Evolutionary conservation across 2,329 filamentous ascomycete genomes (phyloP).

Genomic region (Coccinonectria pachysandricola): DNA sequence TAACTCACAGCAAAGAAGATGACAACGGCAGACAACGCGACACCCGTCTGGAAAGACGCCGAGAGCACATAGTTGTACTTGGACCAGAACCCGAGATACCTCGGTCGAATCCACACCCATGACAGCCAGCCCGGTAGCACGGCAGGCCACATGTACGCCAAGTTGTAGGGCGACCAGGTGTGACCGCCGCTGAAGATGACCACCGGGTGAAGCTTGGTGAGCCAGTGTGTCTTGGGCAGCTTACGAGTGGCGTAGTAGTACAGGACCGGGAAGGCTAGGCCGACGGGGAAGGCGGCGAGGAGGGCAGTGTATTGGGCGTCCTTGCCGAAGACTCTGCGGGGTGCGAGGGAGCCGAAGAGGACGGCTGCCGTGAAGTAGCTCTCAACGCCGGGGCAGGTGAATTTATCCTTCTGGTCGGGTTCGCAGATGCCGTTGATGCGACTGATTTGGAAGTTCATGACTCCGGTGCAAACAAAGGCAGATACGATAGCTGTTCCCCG

Average conservation of each 20-base stretch:
- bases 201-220: conserved; percentile 33
- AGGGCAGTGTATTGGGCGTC: conserved; percentile 26
- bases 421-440: conserved; percentile 29
- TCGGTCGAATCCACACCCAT: conserved; percentile 34
- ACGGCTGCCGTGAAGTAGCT: conserved; percentile 31
- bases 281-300: conserved; percentile 30
- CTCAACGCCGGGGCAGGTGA: conserved; percentile 29
- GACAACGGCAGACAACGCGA: conserved; percentile 37
- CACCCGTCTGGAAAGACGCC: conserved; percentile 32
- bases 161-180: conserved; percentile 34
- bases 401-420: conserved; percentile 22
- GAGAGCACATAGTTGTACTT: conserved; percentile 41
- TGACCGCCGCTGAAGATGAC: conserved; percentile 32
- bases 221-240: conserved; percentile 22
- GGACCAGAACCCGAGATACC: conserved; percentile 38
- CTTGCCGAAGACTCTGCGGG: conserved; percentile 26
- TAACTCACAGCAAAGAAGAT: conserved; percentile 40
- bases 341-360: conserved; percentile 30
- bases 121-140: conserved; percentile 36
- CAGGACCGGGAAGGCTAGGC: conserved; percentile 25
- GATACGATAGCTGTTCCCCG: conserved; percentile 18
- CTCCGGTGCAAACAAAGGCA: conserved; percentile 24
- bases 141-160: conserved; percentile 35
- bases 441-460: conserved; percentile 27
- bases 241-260: conserved; percentile 27